These are phyloP conservation scores for Globisporangium nodosum DNA, from an alignment of 352 stramenopile genomes.

Conservation along the genomic window DNA sequence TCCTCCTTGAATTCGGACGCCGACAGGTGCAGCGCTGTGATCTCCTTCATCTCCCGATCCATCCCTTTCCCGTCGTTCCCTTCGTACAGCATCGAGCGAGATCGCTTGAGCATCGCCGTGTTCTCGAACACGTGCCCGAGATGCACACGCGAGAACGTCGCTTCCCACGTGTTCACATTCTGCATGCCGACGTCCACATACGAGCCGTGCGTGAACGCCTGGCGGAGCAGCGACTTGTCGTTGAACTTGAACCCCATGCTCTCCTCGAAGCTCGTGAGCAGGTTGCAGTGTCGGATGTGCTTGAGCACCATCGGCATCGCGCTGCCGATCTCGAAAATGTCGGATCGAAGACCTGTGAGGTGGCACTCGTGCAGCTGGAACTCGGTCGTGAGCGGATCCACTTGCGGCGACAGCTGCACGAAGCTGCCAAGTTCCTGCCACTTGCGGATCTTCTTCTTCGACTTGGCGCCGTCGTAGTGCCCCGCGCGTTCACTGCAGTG, in stretches of 20 bases:
- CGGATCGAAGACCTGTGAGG: slow-evolving; percentile 66
- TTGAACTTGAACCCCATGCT: slow-evolving; percentile 58
- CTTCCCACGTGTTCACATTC: slow-evolving; percentile 76
- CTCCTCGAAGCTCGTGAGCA: slow-evolving; percentile 59
- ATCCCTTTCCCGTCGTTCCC: slow-evolving; percentile 16
- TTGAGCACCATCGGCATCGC: slow-evolving; percentile 86
- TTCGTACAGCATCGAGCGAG: slow-evolving; percentile 42
- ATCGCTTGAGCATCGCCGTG: slow-evolving; percentile 47
- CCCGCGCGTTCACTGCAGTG: slow-evolving; percentile 46
- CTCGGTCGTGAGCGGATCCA: slow-evolving; percentile 35
- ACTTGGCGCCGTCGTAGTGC: slow-evolving; percentile 68
- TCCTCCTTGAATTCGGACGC: slow-evolving; percentile 62
- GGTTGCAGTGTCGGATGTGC: slow-evolving; percentile 70
- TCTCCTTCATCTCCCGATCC: slow-evolving; percentile 40
- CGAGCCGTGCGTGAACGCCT: slow-evolving; percentile 82
- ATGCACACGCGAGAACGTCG: slow-evolving; percentile 63
- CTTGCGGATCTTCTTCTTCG: slow-evolving; percentile 52
- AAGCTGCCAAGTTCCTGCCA: slow-evolving; percentile 54
- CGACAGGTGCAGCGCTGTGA: slow-evolving; percentile 56
- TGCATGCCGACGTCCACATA: slow-evolving; percentile 84
- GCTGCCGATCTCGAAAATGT: slow-evolving; percentile 77
- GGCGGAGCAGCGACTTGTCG: slow-evolving; percentile 71
- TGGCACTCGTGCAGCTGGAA: slow-evolving; percentile 48
- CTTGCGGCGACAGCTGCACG: slow-evolving; percentile 61
- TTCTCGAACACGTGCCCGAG: slow-evolving; percentile 76